Evolutionary conservation across 2,329 filamentous ascomycete species (phyloP).

Genomic region (Rhinocladiella mackenziei): DNA sequence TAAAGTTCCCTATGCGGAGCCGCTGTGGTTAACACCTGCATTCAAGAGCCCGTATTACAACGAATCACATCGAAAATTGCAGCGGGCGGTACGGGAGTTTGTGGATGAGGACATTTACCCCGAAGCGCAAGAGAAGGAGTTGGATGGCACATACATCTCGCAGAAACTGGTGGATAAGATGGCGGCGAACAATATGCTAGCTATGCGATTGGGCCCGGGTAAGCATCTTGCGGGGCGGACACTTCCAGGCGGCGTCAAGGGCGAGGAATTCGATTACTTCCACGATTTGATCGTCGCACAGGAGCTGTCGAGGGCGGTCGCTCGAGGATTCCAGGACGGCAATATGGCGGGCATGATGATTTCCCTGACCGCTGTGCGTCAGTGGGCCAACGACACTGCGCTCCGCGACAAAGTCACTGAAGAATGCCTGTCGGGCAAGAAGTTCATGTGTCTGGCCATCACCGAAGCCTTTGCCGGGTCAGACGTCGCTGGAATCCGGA

Average conservation of each 20-base stretch:
- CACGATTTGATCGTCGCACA: slow-evolving; percentile 67
- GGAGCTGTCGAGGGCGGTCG: slow-evolving; percentile 66
- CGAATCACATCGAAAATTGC: slow-evolving; percentile 60
- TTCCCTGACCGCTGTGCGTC: slow-evolving; percentile 63
- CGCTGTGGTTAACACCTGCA: slow-evolving; percentile 71
- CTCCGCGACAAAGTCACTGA: slow-evolving; percentile 65
- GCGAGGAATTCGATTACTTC: slow-evolving; percentile 73
- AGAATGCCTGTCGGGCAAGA: slow-evolving; percentile 62
- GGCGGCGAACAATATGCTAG: slow-evolving; percentile 61
- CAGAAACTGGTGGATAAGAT: slow-evolving; percentile 62
- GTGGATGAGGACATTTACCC: slow-evolving; percentile 59
- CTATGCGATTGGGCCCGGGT: slow-evolving; percentile 65
- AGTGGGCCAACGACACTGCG: slow-evolving; percentile 60
- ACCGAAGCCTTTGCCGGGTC: slow-evolving; percentile 72
- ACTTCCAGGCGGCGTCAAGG: slow-evolving; percentile 61
- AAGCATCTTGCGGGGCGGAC: slow-evolving; percentile 62
- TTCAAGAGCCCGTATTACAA: slow-evolving; percentile 73
- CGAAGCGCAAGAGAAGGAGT: slow-evolving; percentile 67
- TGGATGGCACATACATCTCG: slow-evolving; percentile 60
- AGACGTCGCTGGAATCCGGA: slow-evolving; percentile 69
- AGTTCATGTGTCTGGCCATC: slow-evolving; percentile 70
- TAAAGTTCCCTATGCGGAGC: slow-evolving; percentile 77
- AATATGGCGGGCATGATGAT: slow-evolving; percentile 63
- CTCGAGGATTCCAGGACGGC: slow-evolving; percentile 78
- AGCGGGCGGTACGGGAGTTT: slow-evolving; percentile 64